Conservation (phyloP, 495 filamentous ascomycete genomes). For the Opeltia flavorubescens region DNA sequence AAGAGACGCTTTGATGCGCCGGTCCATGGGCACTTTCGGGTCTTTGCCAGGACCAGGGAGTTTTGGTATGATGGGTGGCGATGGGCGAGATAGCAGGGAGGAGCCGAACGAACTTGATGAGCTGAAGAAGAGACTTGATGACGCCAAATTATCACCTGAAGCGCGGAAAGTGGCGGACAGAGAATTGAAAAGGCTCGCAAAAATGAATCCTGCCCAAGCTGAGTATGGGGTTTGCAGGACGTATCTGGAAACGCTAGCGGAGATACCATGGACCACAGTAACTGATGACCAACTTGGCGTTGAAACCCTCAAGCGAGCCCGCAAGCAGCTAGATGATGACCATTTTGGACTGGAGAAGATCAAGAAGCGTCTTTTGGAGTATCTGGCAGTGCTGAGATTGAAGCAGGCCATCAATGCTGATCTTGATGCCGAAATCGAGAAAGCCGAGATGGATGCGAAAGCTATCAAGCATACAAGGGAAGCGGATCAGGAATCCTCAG, state of each 20-base stretch:
- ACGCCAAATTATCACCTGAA: conserved; percentile 60
- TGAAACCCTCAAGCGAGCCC: conserved; percentile 61
- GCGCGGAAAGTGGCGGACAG: conserved; percentile 78
- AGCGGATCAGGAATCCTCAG: conserved; percentile 12
- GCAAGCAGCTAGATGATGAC: conserved; percentile 87
- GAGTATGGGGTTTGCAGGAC: conserved; percentile 88
- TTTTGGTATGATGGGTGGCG: conserved; percentile 31
- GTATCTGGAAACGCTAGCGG: conserved; percentile 89
- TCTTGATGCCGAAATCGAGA: conserved; percentile 60
- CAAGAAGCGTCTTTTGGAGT: conserved; percentile 91
- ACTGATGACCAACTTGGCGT: conserved; percentile 82
- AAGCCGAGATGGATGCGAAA: conserved; percentile 45
- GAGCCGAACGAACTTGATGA: conserved; percentile 82
- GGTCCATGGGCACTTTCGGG: conserved; percentile 33
- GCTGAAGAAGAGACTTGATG: conserved; percentile 71
- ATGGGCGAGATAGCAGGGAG: conserved; percentile 39
- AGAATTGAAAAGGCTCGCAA: conserved; percentile 76
- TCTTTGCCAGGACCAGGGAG: conserved; percentile 33
- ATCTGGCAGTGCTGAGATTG: conserved; percentile 84
- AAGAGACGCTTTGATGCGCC: conserved; percentile 35
- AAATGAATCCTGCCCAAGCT: conserved; percentile 89
- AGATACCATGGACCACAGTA: conserved; percentile 82
- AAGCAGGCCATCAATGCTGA: conserved; percentile 80
- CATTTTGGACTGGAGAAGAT: conserved; percentile 96
- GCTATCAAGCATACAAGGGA: conserved; percentile 20